These are phyloP conservation scores for Phanerodontia chrysosporium DNA, from an alignment of 768 basidiomycete genomes.

Conservation along the genomic window DNA sequence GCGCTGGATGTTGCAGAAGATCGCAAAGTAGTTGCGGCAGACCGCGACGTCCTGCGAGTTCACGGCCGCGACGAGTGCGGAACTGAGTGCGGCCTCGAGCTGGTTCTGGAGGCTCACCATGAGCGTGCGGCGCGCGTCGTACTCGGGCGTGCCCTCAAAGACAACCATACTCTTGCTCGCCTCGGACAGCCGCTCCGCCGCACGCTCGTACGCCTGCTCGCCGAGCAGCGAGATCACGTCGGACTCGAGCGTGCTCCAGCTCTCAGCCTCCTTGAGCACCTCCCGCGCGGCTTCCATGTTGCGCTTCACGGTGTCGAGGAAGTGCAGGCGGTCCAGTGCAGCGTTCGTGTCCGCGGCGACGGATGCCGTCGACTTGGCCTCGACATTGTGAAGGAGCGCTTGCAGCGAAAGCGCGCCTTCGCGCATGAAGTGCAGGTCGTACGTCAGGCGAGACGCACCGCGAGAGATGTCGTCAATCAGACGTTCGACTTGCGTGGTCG, in stretches of 20 bases:
- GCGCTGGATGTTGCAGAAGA: constrained; percentile 88
- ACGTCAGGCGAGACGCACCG: constrained; percentile 84
- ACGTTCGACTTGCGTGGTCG: constrained; percentile 79
- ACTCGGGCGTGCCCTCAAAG: constrained; percentile 90
- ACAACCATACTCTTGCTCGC: constrained; percentile 87
- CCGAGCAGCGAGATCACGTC: constrained; percentile 85
- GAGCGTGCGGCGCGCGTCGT: constrained; percentile 78
- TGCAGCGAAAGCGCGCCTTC: constrained; percentile 83
- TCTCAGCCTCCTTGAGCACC: constrained; percentile 91
- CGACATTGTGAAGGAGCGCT: constrained; percentile 56
- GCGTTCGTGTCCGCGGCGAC: constrained; percentile 54
- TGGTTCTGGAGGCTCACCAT: constrained; percentile 95
- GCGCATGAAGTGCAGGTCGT: constrained; percentile 96
- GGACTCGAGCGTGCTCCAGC: constrained; percentile 91
- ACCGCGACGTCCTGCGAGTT: constrained; percentile 68
- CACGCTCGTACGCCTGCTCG: constrained; percentile 79
- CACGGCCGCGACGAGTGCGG: constrained; percentile 86
- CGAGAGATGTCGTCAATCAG: constrained; percentile 92
- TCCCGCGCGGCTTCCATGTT: constrained; percentile 88
- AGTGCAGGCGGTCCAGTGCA: constrained; percentile 72
- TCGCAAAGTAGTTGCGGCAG: constrained; percentile 76
- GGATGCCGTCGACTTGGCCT: constrained; percentile 47
- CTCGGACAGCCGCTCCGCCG: constrained; percentile 88
- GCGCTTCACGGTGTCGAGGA: constrained; percentile 77
- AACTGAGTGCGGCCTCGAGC: constrained; percentile 86